Percentiles rank a stretch among this genome's conserved stretches.
phyloP scores from a whole-genome alignment of 2,329 filamentous ascomycete genomes.

The Teratosphaeriaceae sp. region DNA sequence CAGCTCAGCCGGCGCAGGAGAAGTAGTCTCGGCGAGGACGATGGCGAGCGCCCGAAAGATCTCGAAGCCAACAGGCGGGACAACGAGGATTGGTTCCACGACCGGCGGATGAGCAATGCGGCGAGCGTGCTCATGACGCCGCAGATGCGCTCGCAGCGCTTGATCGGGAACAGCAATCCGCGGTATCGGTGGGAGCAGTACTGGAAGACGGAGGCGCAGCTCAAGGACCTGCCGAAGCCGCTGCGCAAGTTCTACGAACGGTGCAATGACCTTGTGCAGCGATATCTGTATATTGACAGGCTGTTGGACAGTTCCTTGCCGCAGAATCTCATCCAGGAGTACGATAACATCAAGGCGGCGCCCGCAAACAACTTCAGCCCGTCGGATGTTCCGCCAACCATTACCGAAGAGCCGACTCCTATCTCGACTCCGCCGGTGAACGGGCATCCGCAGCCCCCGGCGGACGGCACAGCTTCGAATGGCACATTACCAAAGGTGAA shows the following conservation, averaged over 20 bases:
- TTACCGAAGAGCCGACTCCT: conserved; percentile 57
- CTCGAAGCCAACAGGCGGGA: conserved; percentile 12
- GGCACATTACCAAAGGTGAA: conserved; percentile 49
- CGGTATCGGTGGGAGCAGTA: conserved; percentile 80
- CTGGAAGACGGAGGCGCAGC: conserved; percentile 72
- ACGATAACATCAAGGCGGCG: conserved; percentile 43
- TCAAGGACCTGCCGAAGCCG: conserved; percentile 64
- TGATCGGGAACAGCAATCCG: conserved; percentile 85
- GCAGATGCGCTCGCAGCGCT: conserved; percentile 71
- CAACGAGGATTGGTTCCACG: conserved; percentile 27
- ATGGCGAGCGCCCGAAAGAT: conserved; percentile 14
- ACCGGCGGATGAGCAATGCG: conserved; percentile 36
- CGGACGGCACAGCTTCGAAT: conserved; percentile 9
- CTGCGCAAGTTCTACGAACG: conserved; percentile 81
- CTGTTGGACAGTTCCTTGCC: conserved; percentile 88
- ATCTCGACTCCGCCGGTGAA: conserved; percentile 17
- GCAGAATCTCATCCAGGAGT: conserved; percentile 86
- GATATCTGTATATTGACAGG: conserved; percentile 89
- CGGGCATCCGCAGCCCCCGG: background rate
- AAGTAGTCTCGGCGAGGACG: conserved; percentile 17
- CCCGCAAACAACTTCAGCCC: conserved; percentile 4
- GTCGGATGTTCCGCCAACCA: conserved; percentile 61
- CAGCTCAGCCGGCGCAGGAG: conserved; percentile 7
- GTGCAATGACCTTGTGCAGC: conserved; percentile 80
- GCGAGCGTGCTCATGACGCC: conserved; percentile 45